Base-by-base conservation (phyloP, 352 stramenopile species). In the Phytopythium kandeliae region DNA sequence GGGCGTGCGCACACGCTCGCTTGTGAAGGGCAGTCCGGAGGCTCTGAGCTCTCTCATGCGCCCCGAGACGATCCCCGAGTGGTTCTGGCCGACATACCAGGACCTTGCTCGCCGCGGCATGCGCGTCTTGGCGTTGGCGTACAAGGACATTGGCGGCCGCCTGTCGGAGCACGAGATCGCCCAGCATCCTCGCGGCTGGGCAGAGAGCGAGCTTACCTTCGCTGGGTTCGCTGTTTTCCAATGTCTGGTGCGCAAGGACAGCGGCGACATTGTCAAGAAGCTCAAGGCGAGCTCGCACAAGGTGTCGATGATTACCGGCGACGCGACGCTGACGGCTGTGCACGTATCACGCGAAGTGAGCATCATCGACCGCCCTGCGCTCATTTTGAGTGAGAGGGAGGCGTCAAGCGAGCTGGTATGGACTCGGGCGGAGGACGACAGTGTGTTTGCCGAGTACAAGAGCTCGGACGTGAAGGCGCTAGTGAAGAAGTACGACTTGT, bases 271-370 rank as follows among this genome's bases (percentile, higher is more conserved):
- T 34, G 71, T 99, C 33, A 80, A 93, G 57, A 85, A 97, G 52
- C 66, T 99, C 33, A 78, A 84, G 48, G 81, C 85, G 24, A 97
- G 88, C 57, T 89, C 84, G 17, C 95, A 99, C 64, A 55, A 78
- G n/a, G 84, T 97, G 13, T 93, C 95, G 21, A 99, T 99, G 94
- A 99, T 99, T 61, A 99, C 97, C 13, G 97, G 97, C 50, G 97
- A 99, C 69, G 89, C 90, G 33, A 89, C 96, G 11, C 77, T 99
- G 26, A 99, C 97, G 35, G 97, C 97, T 33, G 89, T 95, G 26
- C 92, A 99, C 55, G 97, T 99, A 22, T 97, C 96, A 9, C 85
- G 89, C 54, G 84, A 98, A 58, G 95, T 99, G 3, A 86, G 86
- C 34, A 98, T 99, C 47, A 70, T 98, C 37, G 72, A 72, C 51